Evolutionary conservation across 2,329 filamentous ascomycete genomes (phyloP).

Genomic region (Teratosphaeria epicoccoides): DNA sequence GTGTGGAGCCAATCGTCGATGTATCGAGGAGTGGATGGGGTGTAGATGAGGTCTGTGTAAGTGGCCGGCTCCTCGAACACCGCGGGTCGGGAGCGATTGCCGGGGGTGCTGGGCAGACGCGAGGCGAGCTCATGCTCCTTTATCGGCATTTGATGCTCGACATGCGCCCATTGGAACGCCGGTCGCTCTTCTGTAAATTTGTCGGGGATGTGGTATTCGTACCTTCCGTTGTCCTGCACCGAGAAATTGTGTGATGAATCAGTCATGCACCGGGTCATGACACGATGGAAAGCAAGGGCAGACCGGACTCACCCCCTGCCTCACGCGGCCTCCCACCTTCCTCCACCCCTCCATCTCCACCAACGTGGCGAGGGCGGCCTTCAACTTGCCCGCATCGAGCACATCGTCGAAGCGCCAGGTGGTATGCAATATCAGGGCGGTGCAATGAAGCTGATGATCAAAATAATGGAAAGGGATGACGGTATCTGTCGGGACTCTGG

Average conservation of each 20-base stretch:
- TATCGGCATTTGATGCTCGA: slow-evolving; percentile 3
- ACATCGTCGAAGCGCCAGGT: slow-evolving; percentile 12
- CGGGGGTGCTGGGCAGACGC: slow-evolving; percentile 1
- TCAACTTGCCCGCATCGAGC: slow-evolving; percentile 8
- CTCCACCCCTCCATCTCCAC: slow-evolving; percentile 8
- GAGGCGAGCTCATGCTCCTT: slow-evolving; percentile 8
- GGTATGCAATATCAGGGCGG: slow-evolving; percentile 7
- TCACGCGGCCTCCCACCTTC: slow-evolving; percentile 4
- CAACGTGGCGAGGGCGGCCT: slow-evolving; percentile 5
- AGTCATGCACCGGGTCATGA: too few relatives aligned
- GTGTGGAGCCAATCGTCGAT: slow-evolving; percentile 7
- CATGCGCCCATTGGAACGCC: slow-evolving; percentile 7
- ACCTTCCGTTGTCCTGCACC: slow-evolving; percentile 3
- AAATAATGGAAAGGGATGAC: slow-evolving; percentile 6
- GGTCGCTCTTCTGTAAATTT: slow-evolving; percentile 8
- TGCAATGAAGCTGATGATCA: slow-evolving; percentile 3
- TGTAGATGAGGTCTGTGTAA: neutral
- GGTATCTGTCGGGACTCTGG: slow-evolving; percentile 1
- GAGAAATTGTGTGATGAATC: neutral
- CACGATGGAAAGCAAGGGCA: neutral
- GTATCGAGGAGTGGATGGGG: neutral
- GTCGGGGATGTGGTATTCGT: slow-evolving; percentile 9
- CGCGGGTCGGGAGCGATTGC: neutral
- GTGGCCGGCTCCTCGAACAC: slow-evolving; percentile 2
- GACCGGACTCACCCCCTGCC: neutral